Percentiles rank a stretch among this genome's conserved stretches.
Evolutionary conservation across 768 basidiomycete species (phyloP).

Genomic region (Suillus spraguei): DNA sequence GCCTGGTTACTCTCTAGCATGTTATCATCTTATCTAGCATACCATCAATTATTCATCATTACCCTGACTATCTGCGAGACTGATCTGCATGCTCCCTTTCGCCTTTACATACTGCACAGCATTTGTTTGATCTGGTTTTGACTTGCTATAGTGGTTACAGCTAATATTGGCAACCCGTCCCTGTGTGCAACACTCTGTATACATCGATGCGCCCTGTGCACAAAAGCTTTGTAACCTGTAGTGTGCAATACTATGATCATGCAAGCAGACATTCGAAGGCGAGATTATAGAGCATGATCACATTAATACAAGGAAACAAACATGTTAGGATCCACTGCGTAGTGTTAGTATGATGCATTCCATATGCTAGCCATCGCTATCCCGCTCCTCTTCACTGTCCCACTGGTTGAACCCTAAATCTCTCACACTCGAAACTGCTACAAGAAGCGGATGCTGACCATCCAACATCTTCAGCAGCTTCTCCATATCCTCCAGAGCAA

Average conservation of each 20-base stretch:
- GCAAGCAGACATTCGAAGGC: neutral
- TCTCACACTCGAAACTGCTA: constrained; percentile 72
- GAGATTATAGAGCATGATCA: neutral
- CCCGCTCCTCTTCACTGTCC: constrained; percentile 49
- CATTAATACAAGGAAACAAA: neutral
- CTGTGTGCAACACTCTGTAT: neutral
- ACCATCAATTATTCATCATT: constrained; percentile 28
- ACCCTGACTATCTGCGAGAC: constrained; percentile 5
- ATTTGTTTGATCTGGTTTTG: constrained; percentile 1
- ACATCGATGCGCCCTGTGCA: neutral
- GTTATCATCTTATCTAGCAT: constrained; percentile 27
- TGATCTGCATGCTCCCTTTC: neutral
- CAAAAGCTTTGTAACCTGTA: neutral
- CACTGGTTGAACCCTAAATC: constrained; percentile 62
- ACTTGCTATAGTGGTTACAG: neutral
- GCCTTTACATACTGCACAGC: neutral
- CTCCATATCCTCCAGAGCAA: constrained; percentile 78
- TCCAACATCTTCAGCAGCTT: constrained; percentile 63
- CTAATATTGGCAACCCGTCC: neutral
- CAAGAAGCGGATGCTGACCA: constrained; percentile 59
- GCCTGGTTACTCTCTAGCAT: constrained; percentile 28
- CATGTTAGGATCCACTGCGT: neutral
- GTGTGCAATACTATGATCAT: constrained; percentile 2
- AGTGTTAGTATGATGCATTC: neutral
- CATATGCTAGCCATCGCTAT: constrained; percentile 24